phyloP scores from a whole-genome alignment of 2,329 filamentous ascomycete genomes.

The Colletotrichum sp. region DNA sequence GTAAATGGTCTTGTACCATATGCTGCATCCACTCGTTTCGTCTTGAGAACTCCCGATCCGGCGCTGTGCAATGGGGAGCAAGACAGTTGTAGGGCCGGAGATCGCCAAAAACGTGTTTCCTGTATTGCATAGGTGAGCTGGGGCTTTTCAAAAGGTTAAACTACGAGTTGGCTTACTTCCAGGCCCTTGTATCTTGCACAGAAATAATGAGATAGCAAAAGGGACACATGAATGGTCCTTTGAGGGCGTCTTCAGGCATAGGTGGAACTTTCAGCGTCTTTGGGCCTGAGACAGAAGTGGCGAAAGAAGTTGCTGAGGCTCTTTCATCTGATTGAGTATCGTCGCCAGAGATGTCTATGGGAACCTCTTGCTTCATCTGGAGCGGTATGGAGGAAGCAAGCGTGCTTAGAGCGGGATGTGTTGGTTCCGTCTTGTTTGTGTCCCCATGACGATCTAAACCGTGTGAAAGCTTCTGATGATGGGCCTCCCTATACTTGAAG shows the following conservation, averaged over 20 bases:
- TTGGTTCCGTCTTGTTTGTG: not conserved
- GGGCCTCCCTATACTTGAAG: constrained; percentile 39
- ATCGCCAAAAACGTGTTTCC: constrained; percentile 40
- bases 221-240: constrained; percentile 40
- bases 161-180: constrained; percentile 29
- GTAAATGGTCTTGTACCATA: constrained; percentile 23
- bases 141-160: fast-evolving
- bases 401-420: constrained; percentile 19
- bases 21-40: constrained; percentile 28
- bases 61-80: constrained; percentile 25
- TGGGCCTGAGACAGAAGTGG: constrained; percentile 24
- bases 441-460: constrained; percentile 24
- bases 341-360: constrained; percentile 13
- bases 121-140: constrained; percentile 1
- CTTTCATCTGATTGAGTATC: constrained; percentile 25
- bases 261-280: constrained; percentile 24
- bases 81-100: constrained; percentile 42
- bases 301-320: constrained; percentile 31
- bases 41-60: constrained; percentile 22
- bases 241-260: constrained; percentile 22
- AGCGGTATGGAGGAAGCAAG: constrained; percentile 27
- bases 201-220: constrained; percentile 42
- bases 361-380: not conserved
- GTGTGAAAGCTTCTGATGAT: constrained; percentile 33
- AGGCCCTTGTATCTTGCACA: constrained; percentile 25